Evolutionary conservation across 106 monocot genomes (phyloP).

Genomic region (Dioscorea alata): DNA sequence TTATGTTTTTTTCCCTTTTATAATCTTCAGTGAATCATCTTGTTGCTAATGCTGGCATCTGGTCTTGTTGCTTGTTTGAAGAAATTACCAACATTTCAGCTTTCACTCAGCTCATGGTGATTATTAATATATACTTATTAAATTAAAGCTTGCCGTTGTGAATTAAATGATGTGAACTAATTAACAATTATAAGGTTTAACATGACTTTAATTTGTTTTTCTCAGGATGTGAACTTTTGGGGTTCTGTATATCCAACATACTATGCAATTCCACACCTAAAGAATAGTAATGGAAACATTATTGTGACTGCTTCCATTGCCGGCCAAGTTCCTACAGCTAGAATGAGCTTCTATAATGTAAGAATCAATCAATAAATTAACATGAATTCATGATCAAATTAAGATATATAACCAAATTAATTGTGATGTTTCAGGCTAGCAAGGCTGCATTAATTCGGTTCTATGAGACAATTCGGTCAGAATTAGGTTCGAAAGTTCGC

Average conservation of each 20-base stretch:
- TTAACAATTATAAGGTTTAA: too few relatives aligned
- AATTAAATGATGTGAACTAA: background rate
- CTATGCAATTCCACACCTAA: constrained; percentile 68
- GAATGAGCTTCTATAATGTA: constrained; percentile 84
- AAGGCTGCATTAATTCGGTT: constrained; percentile 75
- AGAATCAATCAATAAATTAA: background rate
- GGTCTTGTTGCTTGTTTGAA: constrained; percentile 52
- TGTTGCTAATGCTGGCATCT: constrained; percentile 51
- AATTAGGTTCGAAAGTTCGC: constrained; percentile 52
- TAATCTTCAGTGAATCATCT: constrained; percentile 53
- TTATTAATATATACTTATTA: background rate
- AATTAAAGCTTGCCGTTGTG: background rate
- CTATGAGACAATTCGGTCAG: constrained; percentile 67
- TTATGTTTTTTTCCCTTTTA: background rate
- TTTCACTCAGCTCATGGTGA: constrained; percentile 10
- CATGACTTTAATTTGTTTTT: constrained; percentile 1
- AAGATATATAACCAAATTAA: too few relatives aligned
- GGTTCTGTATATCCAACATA: constrained; percentile 72
- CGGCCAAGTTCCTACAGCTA: constrained; percentile 45
- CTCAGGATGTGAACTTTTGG: constrained; percentile 87
- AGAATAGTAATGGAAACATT: constrained; percentile 55
- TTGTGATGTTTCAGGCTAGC: constrained; percentile 42
- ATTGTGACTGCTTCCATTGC: constrained; percentile 54
- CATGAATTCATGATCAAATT: too few relatives aligned
- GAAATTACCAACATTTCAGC: constrained; percentile 63